phyloP scores from a whole-genome alignment of 1,284 basidiomycete genomes.

The Neonothopanus nambi region DNA sequence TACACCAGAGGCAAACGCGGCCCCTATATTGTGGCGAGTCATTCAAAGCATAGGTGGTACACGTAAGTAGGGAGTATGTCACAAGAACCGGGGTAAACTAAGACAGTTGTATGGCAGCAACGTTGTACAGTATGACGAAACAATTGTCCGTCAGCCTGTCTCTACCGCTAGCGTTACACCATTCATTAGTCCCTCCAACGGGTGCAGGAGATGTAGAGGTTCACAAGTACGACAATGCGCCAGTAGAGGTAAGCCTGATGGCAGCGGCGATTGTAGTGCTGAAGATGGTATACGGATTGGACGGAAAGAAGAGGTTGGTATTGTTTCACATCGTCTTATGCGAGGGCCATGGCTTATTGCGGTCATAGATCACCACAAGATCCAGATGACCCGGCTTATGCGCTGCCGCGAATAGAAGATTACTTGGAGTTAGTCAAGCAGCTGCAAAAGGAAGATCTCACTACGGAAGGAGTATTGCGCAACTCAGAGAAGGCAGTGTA shows the following conservation, averaged over 20 bases:
- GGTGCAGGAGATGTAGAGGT: constrained; percentile 42
- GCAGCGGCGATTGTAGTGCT: constrained; percentile 69
- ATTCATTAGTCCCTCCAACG: constrained; percentile 45
- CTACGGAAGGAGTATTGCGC: constrained; percentile 31
- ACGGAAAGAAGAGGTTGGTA: constrained; percentile 62
- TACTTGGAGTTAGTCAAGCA: constrained; percentile 51
- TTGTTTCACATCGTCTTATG: background rate
- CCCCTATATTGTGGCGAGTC: constrained; percentile 82
- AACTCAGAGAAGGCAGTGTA: constrained; percentile 36
- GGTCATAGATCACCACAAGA: constrained; percentile 41
- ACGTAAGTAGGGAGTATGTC: constrained; percentile 53
- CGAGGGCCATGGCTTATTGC: constrained; percentile 4
- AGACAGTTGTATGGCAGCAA: constrained; percentile 41
- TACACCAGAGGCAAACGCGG: constrained; percentile 78
- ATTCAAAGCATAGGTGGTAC: constrained; percentile 71
- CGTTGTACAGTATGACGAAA: constrained; percentile 64
- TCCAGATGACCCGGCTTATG: constrained; percentile 58
- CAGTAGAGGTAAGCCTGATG: constrained; percentile 76
- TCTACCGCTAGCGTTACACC: constrained; percentile 62
- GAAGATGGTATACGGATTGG: constrained; percentile 84
- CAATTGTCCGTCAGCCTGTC: constrained; percentile 55
- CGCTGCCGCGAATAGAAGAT: constrained; percentile 55
- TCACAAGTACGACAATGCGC: constrained; percentile 61
- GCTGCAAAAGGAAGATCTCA: constrained; percentile 35
- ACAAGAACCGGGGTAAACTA: background rate